Percentiles rank a stretch among this genome's conserved stretches.
phyloP scores from a whole-genome alignment of 306 rosid species.

The Myrica gale region DNA sequence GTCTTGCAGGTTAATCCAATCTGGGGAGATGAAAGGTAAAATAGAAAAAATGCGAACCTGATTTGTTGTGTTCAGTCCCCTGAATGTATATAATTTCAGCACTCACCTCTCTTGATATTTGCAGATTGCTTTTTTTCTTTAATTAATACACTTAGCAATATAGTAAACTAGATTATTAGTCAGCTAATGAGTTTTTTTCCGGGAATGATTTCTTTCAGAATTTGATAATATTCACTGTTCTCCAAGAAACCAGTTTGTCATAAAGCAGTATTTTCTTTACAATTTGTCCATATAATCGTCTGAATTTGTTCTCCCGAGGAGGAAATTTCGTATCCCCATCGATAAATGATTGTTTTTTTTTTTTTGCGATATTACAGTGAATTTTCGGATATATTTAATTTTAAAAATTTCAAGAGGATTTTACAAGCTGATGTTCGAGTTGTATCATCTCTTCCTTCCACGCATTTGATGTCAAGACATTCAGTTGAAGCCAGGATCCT shows the following conservation, averaged over 20 bases:
- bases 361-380: constrained; percentile 31
- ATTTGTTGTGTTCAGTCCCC: not conserved
- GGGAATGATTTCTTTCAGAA: no score
- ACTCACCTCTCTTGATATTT: not conserved
- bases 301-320: not conserved
- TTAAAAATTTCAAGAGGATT: constrained; percentile 42
- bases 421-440: constrained; percentile 52
- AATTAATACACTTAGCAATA: no score
- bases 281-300: not conserved
- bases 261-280: not conserved
- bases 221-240: no score
- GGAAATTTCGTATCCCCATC: not conserved
- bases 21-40: constrained; percentile 58
- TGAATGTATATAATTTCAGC: not conserved
- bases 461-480: constrained; percentile 43
- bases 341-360: not conserved
- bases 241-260: no score
- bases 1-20: constrained; percentile 51
- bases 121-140: no score
- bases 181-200: no score
- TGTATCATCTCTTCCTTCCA: constrained; percentile 47
- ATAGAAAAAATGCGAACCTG: not conserved
- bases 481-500: constrained; percentile 40
- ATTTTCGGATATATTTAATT: constrained; percentile 54
- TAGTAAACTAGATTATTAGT: no score